Evolutionary conservation across 176 grass and related monocot species (phyloP).

Genomic region (Bothriochloa decipiens): DNA sequence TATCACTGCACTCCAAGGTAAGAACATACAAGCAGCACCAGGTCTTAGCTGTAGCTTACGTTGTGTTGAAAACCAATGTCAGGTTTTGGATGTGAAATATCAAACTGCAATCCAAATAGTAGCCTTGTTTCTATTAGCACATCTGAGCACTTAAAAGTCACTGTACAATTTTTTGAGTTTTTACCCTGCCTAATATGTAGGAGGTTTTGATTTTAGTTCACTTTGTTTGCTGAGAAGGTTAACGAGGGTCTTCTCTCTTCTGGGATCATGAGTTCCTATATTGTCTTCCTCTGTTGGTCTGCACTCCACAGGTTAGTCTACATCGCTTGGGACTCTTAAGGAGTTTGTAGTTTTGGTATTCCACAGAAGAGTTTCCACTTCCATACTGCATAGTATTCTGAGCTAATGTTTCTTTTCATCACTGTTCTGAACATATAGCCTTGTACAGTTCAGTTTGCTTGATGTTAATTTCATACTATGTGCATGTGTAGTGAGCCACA

Average conservation of each 20-base stretch:
- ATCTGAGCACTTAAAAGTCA: not conserved
- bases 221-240: conserved; percentile 52
- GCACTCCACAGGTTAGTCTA: conserved; percentile 74
- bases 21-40: not conserved
- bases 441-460: conserved; percentile 16
- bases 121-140: not conserved
- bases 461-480: not conserved
- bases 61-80: not conserved
- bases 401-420: not conserved
- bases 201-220: conserved; percentile 10
- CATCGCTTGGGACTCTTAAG: not conserved
- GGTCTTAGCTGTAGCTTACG: not conserved
- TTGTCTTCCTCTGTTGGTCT: conserved; percentile 95
- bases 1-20: conserved; percentile 94
- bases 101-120: not conserved
- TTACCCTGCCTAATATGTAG: not conserved
- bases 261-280: conserved; percentile 83
- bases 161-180: not conserved
- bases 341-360: not conserved
- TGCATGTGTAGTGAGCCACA: conserved; percentile 65
- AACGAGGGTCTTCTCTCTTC: conserved; percentile 89
- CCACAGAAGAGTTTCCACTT: not conserved
- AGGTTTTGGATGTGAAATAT: not conserved
- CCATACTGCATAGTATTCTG: not conserved
- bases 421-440: not conserved